Percentiles rank a stretch among this genome's conserved stretches.
These are phyloP conservation scores for Colletotrichum cuscutae DNA, from an alignment of 2,329 filamentous ascomycete species.

Conservation along the genomic window DNA sequence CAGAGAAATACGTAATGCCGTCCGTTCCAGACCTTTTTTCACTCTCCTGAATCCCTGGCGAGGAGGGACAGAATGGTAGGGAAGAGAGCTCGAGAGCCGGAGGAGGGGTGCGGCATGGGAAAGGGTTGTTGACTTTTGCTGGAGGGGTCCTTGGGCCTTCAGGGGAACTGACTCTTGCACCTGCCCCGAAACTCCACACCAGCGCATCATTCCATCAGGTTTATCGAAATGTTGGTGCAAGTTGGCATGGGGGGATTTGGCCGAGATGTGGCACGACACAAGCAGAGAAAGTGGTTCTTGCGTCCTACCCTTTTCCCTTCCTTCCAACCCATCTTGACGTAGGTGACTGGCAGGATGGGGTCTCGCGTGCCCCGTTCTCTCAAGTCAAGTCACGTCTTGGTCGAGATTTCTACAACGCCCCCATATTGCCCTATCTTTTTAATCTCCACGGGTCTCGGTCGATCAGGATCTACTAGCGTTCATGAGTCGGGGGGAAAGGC, in stretches of 20 bases:
- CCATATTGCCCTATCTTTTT: not conserved
- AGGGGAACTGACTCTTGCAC: slow-evolving; percentile 13
- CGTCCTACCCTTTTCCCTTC: not conserved
- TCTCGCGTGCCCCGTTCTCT: not conserved
- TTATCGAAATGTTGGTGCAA: not conserved
- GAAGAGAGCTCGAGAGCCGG: not conserved
- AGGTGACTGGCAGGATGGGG: not conserved
- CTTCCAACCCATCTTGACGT: not conserved
- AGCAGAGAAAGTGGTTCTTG: not conserved
- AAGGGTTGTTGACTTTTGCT: not conserved
- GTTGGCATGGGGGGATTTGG: not conserved
- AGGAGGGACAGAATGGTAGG: not conserved
- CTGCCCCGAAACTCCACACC: not conserved
- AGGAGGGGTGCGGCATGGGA: not conserved
- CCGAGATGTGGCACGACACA: not conserved
- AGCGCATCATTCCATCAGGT: slow-evolving; percentile 8
- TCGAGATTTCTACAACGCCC: not conserved
- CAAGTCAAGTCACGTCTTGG: too few species aligned
- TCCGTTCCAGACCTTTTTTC: slow-evolving; percentile 25
- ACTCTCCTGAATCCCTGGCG: not conserved
- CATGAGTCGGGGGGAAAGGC: not conserved
- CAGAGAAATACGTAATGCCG: slow-evolving; percentile 31
- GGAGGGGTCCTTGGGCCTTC: not conserved
- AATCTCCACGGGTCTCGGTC: not conserved
- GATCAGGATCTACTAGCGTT: not conserved